Evolutionary conservation across 257 asterid genomes (phyloP), one percentile per base, ranked within the genome.

Genomic region (Coffea canephora): DNA sequence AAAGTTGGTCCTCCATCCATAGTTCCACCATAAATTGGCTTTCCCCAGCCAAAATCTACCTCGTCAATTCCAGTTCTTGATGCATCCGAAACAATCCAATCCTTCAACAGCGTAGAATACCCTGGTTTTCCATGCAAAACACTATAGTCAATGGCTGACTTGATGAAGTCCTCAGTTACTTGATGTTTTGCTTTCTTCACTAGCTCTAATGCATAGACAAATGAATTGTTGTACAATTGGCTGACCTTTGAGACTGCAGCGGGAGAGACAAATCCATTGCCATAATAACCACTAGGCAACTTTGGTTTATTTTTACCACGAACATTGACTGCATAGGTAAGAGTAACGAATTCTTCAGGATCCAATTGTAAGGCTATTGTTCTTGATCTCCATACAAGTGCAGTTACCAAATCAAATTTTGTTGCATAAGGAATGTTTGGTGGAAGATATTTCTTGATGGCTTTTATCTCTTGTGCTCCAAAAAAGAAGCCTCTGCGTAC

Each of bases 31-130:
- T 76, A 76, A 0, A 76, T 31, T 12, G 79, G 57, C 39, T 61
- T 62, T 43, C 79, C 79, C 79, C 79, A 76, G 10, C 79, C 79
- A 59, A 76, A 76, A 61, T 64, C 62, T 11, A 78, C 45, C n/a
- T 54, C 48, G 10, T 55, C 70, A 41, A 48, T 69, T 55, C 81
- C 76, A 39, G 70, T 5, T 55, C 69, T 69, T 43, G 81, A 52
- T 15, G 57, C 13, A 70, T 78, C 81, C 18, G 76, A 34, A 78
- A 69, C 71, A 34, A 54, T 39, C 41, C 46, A 41, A 31, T 45
- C 14, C 59, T 25, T 21, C 2, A 13, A 9, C 50, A 48, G 3
- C 16, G 27, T 27, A 27, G 27, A 27, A 27, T 27, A 27, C 27
- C 27, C 27, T 27, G 27, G 27, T 27, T 27, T 27, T 27, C 27